Percentiles rank a stretch among this genome's conserved stretches.
These are phyloP conservation scores for Haematococcus lacustris DNA, from an alignment of 139 green algal genomes.

Conservation along the genomic window DNA sequence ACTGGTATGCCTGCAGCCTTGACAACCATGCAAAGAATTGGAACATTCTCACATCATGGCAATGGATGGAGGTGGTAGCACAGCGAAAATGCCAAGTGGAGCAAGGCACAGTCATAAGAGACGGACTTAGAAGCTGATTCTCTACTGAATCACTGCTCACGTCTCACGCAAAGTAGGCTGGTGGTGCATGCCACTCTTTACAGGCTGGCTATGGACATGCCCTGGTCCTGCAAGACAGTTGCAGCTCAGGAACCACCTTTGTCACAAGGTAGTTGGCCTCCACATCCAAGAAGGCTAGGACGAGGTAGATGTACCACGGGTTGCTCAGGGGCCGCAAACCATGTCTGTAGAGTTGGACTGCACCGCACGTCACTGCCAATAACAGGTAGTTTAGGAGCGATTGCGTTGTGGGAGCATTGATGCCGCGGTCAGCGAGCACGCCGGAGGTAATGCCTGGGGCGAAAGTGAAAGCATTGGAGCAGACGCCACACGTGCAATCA, in stretches of 20 bases:
- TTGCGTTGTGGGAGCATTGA: slow-evolving; percentile 56
- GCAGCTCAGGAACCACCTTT: background rate
- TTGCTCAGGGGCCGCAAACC: slow-evolving; percentile 1
- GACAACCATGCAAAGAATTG: too few relatives aligned
- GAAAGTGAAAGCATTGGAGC: background rate
- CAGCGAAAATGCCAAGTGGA: too few relatives aligned
- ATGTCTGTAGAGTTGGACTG: background rate
- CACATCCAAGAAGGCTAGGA: slow-evolving; percentile 64
- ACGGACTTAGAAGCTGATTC: too few relatives aligned
- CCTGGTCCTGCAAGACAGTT: too few relatives aligned
- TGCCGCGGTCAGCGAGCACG: slow-evolving; percentile 29
- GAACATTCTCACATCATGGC: too few relatives aligned
- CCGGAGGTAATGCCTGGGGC: slow-evolving; percentile 37
- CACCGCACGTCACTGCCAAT: slow-evolving; percentile 16
- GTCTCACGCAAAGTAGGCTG: too few relatives aligned
- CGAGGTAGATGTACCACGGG: slow-evolving; percentile 29
- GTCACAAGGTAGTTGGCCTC: slow-evolving; percentile 63
- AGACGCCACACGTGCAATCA: background rate
- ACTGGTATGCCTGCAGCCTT: slow-evolving; percentile 53
- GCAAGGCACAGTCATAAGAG: too few relatives aligned
- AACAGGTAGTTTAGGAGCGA: slow-evolving; percentile 59
- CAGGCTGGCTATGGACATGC: too few relatives aligned
- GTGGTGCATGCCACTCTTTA: too few relatives aligned
- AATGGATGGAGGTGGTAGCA: too few relatives aligned
- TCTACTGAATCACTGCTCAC: too few relatives aligned